Conservation (phyloP, 768 basidiomycete genomes). For the Collybiopsis confluens region DNA sequence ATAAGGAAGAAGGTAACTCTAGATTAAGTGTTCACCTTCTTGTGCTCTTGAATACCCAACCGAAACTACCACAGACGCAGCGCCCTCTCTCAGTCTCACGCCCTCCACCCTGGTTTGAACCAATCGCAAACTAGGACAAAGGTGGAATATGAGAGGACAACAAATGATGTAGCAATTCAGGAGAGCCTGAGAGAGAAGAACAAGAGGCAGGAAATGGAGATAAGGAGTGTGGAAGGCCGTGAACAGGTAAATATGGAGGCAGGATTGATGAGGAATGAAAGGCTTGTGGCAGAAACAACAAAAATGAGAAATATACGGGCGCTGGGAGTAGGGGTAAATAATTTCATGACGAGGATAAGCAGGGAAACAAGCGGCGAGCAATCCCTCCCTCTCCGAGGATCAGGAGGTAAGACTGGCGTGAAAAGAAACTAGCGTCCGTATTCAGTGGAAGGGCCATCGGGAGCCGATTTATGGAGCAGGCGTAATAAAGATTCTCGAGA, state of each 20-base stretch:
- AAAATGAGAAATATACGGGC: constrained; percentile 21
- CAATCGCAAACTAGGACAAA: constrained; percentile 29
- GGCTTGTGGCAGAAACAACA: not conserved
- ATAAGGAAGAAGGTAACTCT: not conserved
- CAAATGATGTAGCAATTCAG: constrained; percentile 31
- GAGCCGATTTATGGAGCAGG: constrained; percentile 23
- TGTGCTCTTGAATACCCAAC: not conserved
- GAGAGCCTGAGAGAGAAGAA: constrained; percentile 21
- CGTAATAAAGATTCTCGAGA: constrained; percentile 19
- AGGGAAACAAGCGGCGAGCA: constrained; percentile 26
- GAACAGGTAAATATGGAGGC: constrained; percentile 16
- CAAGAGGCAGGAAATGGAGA: constrained; percentile 14
- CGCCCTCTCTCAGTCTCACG: constrained; percentile 72
- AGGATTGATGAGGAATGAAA: constrained; percentile 9
- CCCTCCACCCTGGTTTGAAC: constrained; percentile 40
- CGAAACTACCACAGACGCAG: constrained; percentile 33
- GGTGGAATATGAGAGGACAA: constrained; percentile 69
- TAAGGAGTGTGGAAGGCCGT: constrained; percentile 14
- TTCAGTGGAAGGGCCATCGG: constrained; percentile 31
- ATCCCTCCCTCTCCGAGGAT: constrained; percentile 13
- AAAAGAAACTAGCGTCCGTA: constrained; percentile 80
- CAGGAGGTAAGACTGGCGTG: constrained; percentile 29
- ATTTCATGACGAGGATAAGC: constrained; percentile 18
- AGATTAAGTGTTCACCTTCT: not conserved
- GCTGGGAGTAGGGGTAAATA: constrained; percentile 22